Conservation (phyloP, 139 green algal genomes). For the Edaphochlamys debaryana region DNA sequence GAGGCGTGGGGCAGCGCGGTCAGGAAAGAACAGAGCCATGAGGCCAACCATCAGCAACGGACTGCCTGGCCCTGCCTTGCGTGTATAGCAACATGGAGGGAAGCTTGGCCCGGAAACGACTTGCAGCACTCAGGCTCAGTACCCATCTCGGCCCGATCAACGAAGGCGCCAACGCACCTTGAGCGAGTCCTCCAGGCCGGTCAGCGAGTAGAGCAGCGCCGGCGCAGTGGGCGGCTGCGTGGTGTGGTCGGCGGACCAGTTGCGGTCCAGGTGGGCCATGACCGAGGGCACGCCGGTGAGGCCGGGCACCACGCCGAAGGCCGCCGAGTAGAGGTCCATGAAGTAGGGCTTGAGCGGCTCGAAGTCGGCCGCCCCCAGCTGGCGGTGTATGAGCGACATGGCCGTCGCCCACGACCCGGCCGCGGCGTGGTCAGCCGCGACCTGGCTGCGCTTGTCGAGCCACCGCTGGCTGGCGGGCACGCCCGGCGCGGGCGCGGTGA, state of each 20-base stretch:
- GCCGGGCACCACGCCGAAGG: conserved; percentile 73
- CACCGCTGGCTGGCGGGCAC: conserved; percentile 82
- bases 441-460: conserved; percentile 78
- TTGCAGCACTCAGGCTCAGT: too few relatives aligned
- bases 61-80: too few relatives aligned
- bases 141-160: too few relatives aligned
- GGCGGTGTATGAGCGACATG: conserved; percentile 93
- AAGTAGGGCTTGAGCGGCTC: conserved; percentile 89
- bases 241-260: conserved; percentile 68
- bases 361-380: conserved; percentile 93
- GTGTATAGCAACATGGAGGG: too few relatives aligned
- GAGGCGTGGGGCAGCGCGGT: too few relatives aligned
- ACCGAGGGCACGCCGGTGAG: conserved; percentile 73
- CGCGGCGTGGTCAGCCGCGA: conserved; percentile 48
- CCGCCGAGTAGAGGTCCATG: conserved; percentile 83
- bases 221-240: conserved; percentile 73
- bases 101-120: too few relatives aligned
- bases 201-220: conserved; percentile 81
- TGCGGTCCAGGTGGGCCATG: conserved; percentile 76
- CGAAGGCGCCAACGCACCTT: conserved; percentile 30
- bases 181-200: conserved; percentile 72
- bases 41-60: too few relatives aligned
- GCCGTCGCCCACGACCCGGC: conserved; percentile 59
- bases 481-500: conserved; percentile 78
- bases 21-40: too few relatives aligned